Evolutionary conservation across 345 rosid genomes (phyloP), one percentile per base, ranked within the genome.

Genomic region (Citrus mangshanensis): DNA sequence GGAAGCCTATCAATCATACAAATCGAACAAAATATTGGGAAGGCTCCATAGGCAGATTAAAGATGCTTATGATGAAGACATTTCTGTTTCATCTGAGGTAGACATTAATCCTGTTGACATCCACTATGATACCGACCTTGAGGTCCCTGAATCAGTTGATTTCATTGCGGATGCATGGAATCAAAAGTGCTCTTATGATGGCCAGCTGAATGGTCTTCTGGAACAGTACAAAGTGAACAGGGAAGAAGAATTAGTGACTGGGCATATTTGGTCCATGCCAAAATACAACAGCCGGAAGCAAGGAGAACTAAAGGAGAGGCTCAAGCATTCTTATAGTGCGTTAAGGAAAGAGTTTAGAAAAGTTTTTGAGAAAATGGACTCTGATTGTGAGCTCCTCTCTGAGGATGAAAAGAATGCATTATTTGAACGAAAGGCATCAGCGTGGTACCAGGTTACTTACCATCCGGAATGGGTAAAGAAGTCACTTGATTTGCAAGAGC

Each of bases 251-350:
- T 59, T 96, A 19, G 95, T 96, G 55, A 96, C 98, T 0, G 99
- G 99, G 35, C 95, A 96, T 19, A 82, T 96, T 74, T 96, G 98
- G 98, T 96, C 98, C 30, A 94, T 96, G 98, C 95, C 93, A 1
- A 90, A 85, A 72, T 83, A 87, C 75, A 77, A 37, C 51, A 89
- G 99, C 84, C 82, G 88, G 78, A 93, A 89, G 84, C 91, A 89
- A 76, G 97, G 94, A 21, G 95, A 94, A 0, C 79, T 96, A 67
- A 89, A 88, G 80, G 99, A 96, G 84, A 87, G 86, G 82, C 89
- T 96, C 67, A 87, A 89, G 78, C 93, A 92, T 63, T 88, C 94
- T 70, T 95, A 95, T 74, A 83, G 79, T 55, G 71, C 89, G n/a
- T 65, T 92, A 61, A 92, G 86, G 88, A 95, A 89, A 84, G 98